Conservation (phyloP, 176 grass and related monocot genomes). For the Bonia amplexicaulis region DNA sequence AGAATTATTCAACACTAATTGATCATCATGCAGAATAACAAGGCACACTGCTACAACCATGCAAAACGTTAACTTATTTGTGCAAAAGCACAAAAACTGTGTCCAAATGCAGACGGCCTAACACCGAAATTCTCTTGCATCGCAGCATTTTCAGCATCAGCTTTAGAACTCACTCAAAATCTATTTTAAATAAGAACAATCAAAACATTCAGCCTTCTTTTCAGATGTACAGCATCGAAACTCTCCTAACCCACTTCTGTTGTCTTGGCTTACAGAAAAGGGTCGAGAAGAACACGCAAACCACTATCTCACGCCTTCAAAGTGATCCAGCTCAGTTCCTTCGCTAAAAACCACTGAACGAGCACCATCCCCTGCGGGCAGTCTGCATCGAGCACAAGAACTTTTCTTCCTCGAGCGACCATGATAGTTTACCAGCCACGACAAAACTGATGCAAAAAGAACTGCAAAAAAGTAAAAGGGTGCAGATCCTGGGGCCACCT, state of each 20-base stretch:
- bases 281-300: conserved; percentile 46
- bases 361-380: conserved; percentile 39
- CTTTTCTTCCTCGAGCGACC: conserved; percentile 62
- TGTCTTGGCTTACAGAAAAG: conserved; percentile 37
- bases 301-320: conserved; percentile 32
- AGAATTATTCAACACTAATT: background rate
- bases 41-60: background rate
- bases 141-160: conserved; percentile 3
- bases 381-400: conserved; percentile 38
- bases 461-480: conserved; percentile 29
- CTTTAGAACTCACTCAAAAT: conserved; percentile 25
- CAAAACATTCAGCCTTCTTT: conserved; percentile 28
- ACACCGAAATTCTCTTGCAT: conserved; percentile 12
- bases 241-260: conserved; percentile 45
- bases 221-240: conserved; percentile 48
- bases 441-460: conserved; percentile 49
- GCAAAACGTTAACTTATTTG: conserved; percentile 25
- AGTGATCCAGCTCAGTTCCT: conserved; percentile 51
- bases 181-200: conserved; percentile 27
- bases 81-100: conserved; percentile 21
- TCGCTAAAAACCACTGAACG: conserved; percentile 54
- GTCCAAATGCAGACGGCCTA: conserved; percentile 18
- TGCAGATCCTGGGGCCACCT: conserved; percentile 26
- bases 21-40: background rate
- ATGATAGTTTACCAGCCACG: conserved; percentile 25